A percentile compares a stretch with the other conserved stretches of the same genome.
These are phyloP conservation scores for Panus rudis DNA, from an alignment of 768 basidiomycete species.

Conservation along the genomic window DNA sequence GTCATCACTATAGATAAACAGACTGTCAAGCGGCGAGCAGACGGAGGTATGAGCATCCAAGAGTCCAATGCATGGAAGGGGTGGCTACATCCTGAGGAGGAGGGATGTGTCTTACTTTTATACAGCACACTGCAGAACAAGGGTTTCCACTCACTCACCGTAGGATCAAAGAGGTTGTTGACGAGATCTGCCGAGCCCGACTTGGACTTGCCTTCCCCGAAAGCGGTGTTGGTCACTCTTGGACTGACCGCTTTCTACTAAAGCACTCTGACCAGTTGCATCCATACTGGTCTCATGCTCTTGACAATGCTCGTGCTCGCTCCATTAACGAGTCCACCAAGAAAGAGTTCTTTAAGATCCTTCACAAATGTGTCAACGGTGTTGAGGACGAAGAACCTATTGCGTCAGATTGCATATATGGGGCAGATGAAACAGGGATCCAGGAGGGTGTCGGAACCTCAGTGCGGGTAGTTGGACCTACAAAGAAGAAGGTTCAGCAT, in stretches of 20 bases:
- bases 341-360: constrained; percentile 27
- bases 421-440: constrained; percentile 30
- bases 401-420: constrained; percentile 24
- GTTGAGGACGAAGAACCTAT: constrained; percentile 13
- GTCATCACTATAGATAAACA: too few species aligned
- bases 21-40: too few species aligned
- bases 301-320: constrained; percentile 27
- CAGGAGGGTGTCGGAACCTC: constrained; percentile 18
- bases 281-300: constrained; percentile 24
- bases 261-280: constrained; percentile 23
- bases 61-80: too few species aligned
- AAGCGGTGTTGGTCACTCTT: constrained; percentile 28
- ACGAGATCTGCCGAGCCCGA: constrained; percentile 14
- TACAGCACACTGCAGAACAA: too few species aligned
- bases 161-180: constrained; percentile 27
- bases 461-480: constrained; percentile 26
- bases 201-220: constrained; percentile 6
- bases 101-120: too few species aligned
- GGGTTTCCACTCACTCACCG: constrained; percentile 31
- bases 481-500: constrained; percentile 21
- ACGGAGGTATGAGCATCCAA: too few species aligned
- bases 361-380: constrained; percentile 19
- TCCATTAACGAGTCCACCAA: constrained; percentile 33
- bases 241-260: constrained; percentile 25
- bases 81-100: too few species aligned